Conservation (phyloP, 495 filamentous ascomycete species). For the Penicillium cinerascens region DNA sequence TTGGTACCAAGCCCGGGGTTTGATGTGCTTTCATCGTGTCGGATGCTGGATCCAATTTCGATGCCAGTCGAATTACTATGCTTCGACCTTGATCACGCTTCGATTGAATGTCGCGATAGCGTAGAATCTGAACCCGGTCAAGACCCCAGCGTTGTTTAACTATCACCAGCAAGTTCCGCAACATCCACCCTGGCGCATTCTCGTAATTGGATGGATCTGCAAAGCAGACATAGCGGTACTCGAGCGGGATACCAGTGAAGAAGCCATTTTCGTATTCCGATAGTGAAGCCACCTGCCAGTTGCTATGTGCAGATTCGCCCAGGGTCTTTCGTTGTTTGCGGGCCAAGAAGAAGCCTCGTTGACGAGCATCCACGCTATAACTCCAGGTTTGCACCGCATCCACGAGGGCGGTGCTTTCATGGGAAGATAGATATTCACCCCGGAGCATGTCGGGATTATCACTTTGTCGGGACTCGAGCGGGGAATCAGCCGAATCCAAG, state of each 20-base stretch:
- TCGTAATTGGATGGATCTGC: constrained; percentile 89
- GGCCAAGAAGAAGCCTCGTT: constrained; percentile 92
- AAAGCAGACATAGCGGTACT: constrained; percentile 80
- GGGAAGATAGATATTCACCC: constrained; percentile 48
- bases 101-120: constrained; percentile 78
- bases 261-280: constrained; percentile 81
- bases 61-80: constrained; percentile 66
- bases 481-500: constrained; percentile 9
- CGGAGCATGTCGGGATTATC: constrained; percentile 17
- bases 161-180: constrained; percentile 84
- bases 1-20: constrained; percentile 59
- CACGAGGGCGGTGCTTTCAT: constrained; percentile 70
- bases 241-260: constrained; percentile 63
- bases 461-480: background rate
- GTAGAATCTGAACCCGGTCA: constrained; percentile 75
- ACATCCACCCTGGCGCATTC: constrained; percentile 83
- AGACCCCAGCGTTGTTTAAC: constrained; percentile 79
- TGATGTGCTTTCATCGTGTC: constrained; percentile 25
- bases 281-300: constrained; percentile 73
- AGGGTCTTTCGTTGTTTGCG: constrained; percentile 53
- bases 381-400: constrained; percentile 84
- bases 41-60: constrained; percentile 33
- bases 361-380: constrained; percentile 69
- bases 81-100: constrained; percentile 75
- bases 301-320: constrained; percentile 3